phyloP scores from a whole-genome alignment of 805 yeast species.

The Jamesozyma rosinii region DNA sequence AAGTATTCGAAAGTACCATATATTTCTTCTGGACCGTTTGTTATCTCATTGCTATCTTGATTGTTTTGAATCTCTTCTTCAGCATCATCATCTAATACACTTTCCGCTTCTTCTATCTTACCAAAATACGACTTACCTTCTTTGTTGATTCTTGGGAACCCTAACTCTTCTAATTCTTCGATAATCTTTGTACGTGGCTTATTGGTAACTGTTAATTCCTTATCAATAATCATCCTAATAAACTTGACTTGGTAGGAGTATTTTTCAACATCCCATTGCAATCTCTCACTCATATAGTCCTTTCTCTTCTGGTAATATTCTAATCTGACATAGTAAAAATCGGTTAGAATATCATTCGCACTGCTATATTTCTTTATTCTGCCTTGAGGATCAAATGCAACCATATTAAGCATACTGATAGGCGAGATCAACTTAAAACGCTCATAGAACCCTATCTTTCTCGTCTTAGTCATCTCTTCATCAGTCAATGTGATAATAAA shows the following conservation, averaged over 20 bases:
- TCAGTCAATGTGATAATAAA: constrained; percentile 66
- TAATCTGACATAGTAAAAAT: constrained; percentile 76
- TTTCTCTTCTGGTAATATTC: constrained; percentile 88
- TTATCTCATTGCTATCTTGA: constrained; percentile 31
- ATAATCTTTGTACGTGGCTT: constrained; percentile 59
- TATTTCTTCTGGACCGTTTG: constrained; percentile 41
- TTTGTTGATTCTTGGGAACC: constrained; percentile 71
- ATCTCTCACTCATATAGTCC: constrained; percentile 58
- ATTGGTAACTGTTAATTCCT: constrained; percentile 60
- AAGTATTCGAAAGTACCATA: constrained; percentile 74
- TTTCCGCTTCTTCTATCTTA: constrained; percentile 24
- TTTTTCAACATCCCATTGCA: constrained; percentile 67
- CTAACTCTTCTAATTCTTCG: constrained; percentile 48
- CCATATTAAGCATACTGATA: constrained; percentile 77
- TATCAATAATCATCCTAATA: constrained; percentile 80
- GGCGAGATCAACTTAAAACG: constrained; percentile 69
- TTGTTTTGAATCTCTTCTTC: constrained; percentile 34
- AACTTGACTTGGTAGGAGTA: constrained; percentile 81
- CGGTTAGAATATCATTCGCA: constrained; percentile 69
- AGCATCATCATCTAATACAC: constrained; percentile 30
- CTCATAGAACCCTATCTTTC: constrained; percentile 68
- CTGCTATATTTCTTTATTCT: constrained; percentile 73
- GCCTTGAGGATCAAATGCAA: constrained; percentile 86
- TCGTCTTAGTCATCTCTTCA: constrained; percentile 78
- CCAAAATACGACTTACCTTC: constrained; percentile 54